phyloP scores from a whole-genome alignment of 331 rosid genomes.

The Cucumis variabilis region DNA sequence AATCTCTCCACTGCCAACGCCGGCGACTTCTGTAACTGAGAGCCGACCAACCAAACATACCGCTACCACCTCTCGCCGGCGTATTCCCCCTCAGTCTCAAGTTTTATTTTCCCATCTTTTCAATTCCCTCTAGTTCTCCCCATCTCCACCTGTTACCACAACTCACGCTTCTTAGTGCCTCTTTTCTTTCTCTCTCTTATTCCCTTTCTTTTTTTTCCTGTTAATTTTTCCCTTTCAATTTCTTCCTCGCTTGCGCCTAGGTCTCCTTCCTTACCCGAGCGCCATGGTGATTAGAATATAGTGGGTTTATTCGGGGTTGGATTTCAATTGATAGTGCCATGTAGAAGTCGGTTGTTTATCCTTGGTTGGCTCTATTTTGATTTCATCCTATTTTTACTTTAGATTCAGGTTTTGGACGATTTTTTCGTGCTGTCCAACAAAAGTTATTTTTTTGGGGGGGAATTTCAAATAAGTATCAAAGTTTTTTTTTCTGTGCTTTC shows the following conservation, averaged over 20 bases:
- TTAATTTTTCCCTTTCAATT: too few relatives aligned
- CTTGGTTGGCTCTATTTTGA: background rate
- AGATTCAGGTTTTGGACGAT: too few relatives aligned
- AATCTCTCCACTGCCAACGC: too few relatives aligned
- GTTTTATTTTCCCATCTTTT: background rate
- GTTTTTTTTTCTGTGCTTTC: too few relatives aligned
- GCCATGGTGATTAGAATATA: background rate
- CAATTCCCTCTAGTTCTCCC: background rate
- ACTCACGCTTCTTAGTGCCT: background rate
- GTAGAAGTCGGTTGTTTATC: background rate
- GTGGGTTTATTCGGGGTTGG: background rate
- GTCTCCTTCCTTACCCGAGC: background rate
- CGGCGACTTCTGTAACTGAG: too few relatives aligned
- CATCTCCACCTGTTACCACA: background rate
- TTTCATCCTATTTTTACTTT: too few relatives aligned
- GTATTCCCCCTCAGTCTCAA: background rate
- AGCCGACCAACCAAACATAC: too few relatives aligned
- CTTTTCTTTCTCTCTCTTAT: background rate
- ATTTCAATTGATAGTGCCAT: background rate
- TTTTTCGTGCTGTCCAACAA: too few relatives aligned
- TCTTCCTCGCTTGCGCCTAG: background rate
- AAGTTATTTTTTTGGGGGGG: too few relatives aligned
- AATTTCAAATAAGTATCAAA: too few relatives aligned
- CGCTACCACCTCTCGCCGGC: too few relatives aligned
- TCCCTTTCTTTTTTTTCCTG: too few relatives aligned